A percentile compares a stretch with the other conserved stretches of the same genome.
Evolutionary conservation across 1,284 basidiomycete genomes (phyloP).

Genomic region (Grifola frondosa): DNA sequence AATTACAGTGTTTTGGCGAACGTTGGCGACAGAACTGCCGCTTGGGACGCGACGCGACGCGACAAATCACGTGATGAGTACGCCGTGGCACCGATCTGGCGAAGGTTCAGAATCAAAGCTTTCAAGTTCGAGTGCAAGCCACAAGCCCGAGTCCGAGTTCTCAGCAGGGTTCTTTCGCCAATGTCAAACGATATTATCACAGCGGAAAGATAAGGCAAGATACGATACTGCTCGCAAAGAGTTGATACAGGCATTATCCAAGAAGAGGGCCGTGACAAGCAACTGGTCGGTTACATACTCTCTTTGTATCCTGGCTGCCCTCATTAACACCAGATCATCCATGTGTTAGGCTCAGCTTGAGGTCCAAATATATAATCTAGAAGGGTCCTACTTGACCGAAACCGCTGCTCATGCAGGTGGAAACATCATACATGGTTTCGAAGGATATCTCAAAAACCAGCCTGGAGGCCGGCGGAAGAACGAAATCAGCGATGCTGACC

Average conservation of each 20-base stretch:
- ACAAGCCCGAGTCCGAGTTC: too few species aligned
- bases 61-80: too few species aligned
- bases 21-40: too few species aligned
- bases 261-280: conserved; percentile 72
- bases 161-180: too few species aligned
- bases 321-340: background rate
- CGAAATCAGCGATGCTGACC: conserved; percentile 72
- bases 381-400: conserved; percentile 70
- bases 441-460: conserved; percentile 78
- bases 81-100: too few species aligned
- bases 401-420: conserved; percentile 72
- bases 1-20: too few species aligned
- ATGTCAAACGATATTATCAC: conserved; percentile 36
- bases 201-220: conserved; percentile 61
- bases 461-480: conserved; percentile 63
- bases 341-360: conserved; percentile 62
- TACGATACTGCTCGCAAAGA: conserved; percentile 74
- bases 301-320: background rate
- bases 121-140: too few species aligned
- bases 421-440: conserved; percentile 82
- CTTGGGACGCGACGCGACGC: too few species aligned
- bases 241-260: conserved; percentile 64
- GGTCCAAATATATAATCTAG: conserved; percentile 71
- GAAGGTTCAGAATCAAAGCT: too few species aligned
- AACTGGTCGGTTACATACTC: conserved; percentile 51